Evolutionary conservation across 1,139 yeast species (phyloP), one percentile per base, ranked within the genome.

Genomic region (Nematodospora anomalae): DNA sequence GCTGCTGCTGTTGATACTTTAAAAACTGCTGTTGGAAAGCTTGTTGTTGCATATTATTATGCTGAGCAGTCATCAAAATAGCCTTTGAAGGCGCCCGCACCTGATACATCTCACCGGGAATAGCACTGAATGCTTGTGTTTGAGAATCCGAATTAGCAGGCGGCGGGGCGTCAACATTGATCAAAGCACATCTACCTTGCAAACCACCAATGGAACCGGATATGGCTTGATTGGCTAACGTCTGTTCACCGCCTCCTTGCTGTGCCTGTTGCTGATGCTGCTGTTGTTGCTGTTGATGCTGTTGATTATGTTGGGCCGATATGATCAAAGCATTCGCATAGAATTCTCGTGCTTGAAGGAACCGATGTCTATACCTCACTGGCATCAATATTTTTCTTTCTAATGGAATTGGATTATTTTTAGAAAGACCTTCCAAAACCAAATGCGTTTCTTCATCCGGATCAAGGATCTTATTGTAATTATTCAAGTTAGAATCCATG

Each of bases 391-490:
- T 83, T 40, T 79, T 80, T 29, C 89, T 65, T 53, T 90, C 97
- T 42, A 90, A 62, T 1, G 97, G 97, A 42, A 83, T 70, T 3
- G 96, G 90, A 42, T 77, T 74, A 30, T 89, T 83, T 49, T 86
- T 73, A 9, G 85, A 76, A 22, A 92, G 87, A n/a, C 97, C 97
- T 44, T 87, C 92, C 56, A 94, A 68, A 3, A 94, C 97, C 51
- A 85, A 86, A 40, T 86, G 90, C 1, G 96, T 88, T 53, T 94
- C 99, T 56, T 89, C 96, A 52, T 92, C 97, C 4, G 96, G 95
- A 51, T 70, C 74, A 32, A 70, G 58, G 4, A 65, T 57, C 40
- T 64, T 55, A 38, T 55, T 56, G 29, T 53, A 50, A 27, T 47
- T 50, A 8, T 52, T 47, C 18, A 55, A 59, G 26, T 49, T 44